Base-by-base conservation (phyloP, 352 stramenopile genomes). In the Phytophthora megakarya region DNA sequence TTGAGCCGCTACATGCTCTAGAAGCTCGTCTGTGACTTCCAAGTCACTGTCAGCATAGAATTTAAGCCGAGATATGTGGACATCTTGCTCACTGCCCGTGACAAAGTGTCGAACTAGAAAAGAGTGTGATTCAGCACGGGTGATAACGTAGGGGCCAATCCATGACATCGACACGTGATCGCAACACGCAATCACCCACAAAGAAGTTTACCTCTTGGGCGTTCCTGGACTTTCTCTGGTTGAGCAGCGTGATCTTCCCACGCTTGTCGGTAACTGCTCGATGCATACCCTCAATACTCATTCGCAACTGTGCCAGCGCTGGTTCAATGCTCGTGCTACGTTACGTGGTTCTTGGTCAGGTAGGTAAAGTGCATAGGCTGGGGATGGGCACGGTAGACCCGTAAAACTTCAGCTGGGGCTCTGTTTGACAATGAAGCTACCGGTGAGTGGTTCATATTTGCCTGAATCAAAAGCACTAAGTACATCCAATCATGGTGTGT, bases 101-200 rank as follows among this genome's bases (percentile, higher is more conserved):
- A 49, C 10, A 8, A 35, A 23, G 7, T 51, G 44, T n/a, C 44
- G 44, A 39, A 51, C 26, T 16, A 23, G 25, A 25, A 51, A 51
- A 22, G 44, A 51, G 10, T 51, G 44, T 7, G 44, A 37, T 8
- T 39, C 26, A 5, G 44, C 25, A 51, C 43, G 23, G 13, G 44
- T 39, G 16, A 51, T 25, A 21, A 51, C 44, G 25, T 51, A 51
- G 15, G 44, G 26, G 8, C 44, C 44, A 16, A 51, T 39, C 26
- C 44, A 51, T 25, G 25, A 39, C 44, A 23, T 51, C 23, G 9
- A 47, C 40, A 47, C 10, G 7, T 30, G 40, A 47, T 47, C 22
- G 21, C 4, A 47, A 21, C 6, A 47, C 40, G 22, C 32, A 47
- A 32, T 47, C 37, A 6, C n/a, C n/a, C n/a, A n/a, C 37, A 8